Conservation (phyloP, 306 rosid species). For the Quercus parvula region DNA sequence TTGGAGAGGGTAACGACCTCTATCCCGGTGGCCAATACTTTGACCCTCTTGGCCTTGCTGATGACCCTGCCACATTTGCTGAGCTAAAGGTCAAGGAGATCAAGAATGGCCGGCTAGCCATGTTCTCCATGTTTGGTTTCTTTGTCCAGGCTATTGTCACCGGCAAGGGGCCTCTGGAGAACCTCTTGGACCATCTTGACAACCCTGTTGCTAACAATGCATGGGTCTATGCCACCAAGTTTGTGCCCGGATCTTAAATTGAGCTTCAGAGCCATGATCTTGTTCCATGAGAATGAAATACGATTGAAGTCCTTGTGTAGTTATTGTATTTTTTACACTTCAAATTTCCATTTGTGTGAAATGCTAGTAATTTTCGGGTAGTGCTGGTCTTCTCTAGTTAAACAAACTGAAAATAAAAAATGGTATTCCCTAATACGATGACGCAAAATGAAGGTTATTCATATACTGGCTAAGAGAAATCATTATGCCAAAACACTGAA, state of each 20-base stretch:
- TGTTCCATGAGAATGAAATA: slow-evolving; percentile 13
- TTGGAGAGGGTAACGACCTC: slow-evolving; percentile 80
- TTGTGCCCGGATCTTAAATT: slow-evolving; percentile 71
- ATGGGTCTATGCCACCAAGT: slow-evolving; percentile 95
- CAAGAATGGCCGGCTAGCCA: slow-evolving; percentile 83
- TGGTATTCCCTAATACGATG: background rate
- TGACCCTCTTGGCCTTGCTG: slow-evolving; percentile 89
- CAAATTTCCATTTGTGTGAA: background rate
- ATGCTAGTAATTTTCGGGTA: background rate
- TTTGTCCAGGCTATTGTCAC: slow-evolving; percentile 97
- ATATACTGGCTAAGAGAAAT: background rate
- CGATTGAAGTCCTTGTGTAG: slow-evolving; percentile 14
- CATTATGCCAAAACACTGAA: background rate
- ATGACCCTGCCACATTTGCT: slow-evolving; percentile 76
- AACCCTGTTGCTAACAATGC: slow-evolving; percentile 93
- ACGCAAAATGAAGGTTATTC: background rate
- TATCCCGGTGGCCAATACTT: slow-evolving; percentile 95
- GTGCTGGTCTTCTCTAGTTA: background rate
- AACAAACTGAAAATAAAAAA: background rate
- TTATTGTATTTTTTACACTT: background rate
- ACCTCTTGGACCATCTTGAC: slow-evolving; percentile 81
- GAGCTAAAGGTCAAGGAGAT: slow-evolving; percentile 93
- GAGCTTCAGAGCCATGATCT: background rate
- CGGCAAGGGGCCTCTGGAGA: slow-evolving; percentile 89
- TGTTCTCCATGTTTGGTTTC: slow-evolving; percentile 97